Base-by-base conservation (phyloP, 2,329 filamentous ascomycete species). In the Cladophialophora psammophila region DNA sequence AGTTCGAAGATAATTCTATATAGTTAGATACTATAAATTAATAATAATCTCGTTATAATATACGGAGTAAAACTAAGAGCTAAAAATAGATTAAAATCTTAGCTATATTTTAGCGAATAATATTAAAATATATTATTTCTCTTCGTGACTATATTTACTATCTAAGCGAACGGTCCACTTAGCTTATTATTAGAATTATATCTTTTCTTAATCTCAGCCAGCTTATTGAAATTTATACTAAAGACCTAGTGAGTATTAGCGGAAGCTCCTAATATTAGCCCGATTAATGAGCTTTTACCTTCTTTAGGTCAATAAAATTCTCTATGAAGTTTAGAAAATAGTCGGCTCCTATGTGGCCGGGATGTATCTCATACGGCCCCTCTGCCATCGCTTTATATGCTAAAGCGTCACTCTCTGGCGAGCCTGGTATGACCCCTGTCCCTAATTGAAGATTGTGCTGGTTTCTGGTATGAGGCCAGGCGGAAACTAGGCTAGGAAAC, bases 361-460 rank as follows among this genome's bases (percentile, higher is more conserved):
- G 52, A 12, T 45, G 40, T n/a, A 66, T 66, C 59, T 66, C 40
- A 40, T 58, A 66, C 18, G 64, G 64, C 6, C 53, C 64, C 34
- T 66, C 58, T 42, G 64, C 64, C 54, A 66, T 58, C 5, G 64
- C 64, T 48, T 59, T 53, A 40, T 66, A 36, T 32, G 58, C 64
- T 20, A 66, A n/a, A 10, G 40, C 59, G 36, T 66, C 64, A 26
- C 64, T 61, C 18, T 58, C 59, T 1, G 50, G 50, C 6, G 50
- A 58, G 4, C 64, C 64, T n/a, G 64, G 64, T 26, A 40, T 32
- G 15, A 56, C 40, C 2, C 64, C 64, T 8, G 64, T 61, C 3
- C 64, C 64, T n/a, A 66, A 26, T 35, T 66, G 64, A 42, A 66
- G 64, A 62, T 66, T 66, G 60, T 66, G 64, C 32, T 62, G 64